Conservation (phyloP, 495 filamentous ascomycete species). For the Cladorrhinum samala region DNA sequence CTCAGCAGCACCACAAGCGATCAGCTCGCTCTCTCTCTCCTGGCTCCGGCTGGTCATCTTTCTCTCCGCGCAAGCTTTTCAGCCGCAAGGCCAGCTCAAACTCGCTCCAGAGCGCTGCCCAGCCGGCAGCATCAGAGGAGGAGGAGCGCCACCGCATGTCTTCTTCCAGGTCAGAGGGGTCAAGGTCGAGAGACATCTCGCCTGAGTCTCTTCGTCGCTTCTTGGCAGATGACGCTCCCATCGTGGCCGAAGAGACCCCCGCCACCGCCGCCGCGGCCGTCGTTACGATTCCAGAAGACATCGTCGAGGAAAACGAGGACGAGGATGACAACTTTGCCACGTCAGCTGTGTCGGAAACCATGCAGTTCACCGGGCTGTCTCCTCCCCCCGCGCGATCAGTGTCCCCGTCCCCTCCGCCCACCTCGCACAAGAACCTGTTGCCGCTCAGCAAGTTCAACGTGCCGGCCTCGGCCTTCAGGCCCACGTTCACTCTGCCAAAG, state of each 20-base stretch:
- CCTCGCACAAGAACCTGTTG: slow-evolving; percentile 1
- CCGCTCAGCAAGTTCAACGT: background rate
- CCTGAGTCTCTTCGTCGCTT: slow-evolving; percentile 43
- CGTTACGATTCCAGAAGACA: slow-evolving; percentile 45
- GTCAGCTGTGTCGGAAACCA: slow-evolving; percentile 37
- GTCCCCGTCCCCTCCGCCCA: slow-evolving; percentile 21
- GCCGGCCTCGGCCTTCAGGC: background rate
- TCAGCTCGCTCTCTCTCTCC: slow-evolving; percentile 46
- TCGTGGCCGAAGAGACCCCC: slow-evolving; percentile 12
- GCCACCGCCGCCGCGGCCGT: slow-evolving; percentile 14
- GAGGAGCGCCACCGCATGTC: slow-evolving; percentile 17
- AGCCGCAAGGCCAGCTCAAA: slow-evolving; percentile 31
- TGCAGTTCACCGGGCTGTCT: slow-evolving; percentile 40
- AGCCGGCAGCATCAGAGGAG: slow-evolving; percentile 15
- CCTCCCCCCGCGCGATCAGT: slow-evolving; percentile 40
- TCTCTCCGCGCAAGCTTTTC: slow-evolving; percentile 38
- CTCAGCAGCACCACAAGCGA: slow-evolving; percentile 41
- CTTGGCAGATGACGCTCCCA: slow-evolving; percentile 31
- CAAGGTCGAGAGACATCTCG: slow-evolving; percentile 41
- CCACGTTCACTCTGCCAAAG: background rate
- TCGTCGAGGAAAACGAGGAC: slow-evolving; percentile 45
- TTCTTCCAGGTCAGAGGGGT: slow-evolving; percentile 30
- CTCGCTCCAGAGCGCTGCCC: slow-evolving; percentile 16
- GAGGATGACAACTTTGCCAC: slow-evolving; percentile 51
- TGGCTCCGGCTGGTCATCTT: slow-evolving; percentile 32